These are phyloP conservation scores for Mortierella sp. DNA, from an alignment of 371 early-diverging fungal genomes.

Conservation along the genomic window DNA sequence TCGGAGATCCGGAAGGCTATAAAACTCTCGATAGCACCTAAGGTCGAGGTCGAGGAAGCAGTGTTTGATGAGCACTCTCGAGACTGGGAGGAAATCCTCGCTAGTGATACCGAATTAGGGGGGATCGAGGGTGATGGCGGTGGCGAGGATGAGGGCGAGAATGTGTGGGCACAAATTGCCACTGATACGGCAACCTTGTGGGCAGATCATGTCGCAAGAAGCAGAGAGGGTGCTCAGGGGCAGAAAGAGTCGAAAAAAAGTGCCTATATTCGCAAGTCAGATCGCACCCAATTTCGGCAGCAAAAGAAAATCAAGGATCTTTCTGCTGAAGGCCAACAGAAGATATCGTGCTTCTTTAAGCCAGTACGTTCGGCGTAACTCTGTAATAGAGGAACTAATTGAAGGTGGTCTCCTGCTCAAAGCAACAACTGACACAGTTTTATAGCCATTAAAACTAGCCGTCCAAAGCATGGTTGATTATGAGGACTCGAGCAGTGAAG, in stretches of 20 bases:
- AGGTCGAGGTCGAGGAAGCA: not conserved
- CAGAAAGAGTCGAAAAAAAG: too few species aligned
- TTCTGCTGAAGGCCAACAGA: not conserved
- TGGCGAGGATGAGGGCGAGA: not conserved
- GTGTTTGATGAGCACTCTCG: not conserved
- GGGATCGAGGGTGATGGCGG: not conserved
- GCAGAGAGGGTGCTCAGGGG: not conserved
- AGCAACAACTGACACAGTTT: too few species aligned
- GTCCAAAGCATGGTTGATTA: too few species aligned
- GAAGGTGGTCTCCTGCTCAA: too few species aligned
- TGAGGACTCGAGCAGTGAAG: too few species aligned
- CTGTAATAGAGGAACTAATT: not conserved
- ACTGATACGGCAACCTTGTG: not conserved
- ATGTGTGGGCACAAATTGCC: not conserved
- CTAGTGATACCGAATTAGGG: not conserved
- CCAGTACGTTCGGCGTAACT: conserved; percentile 1
- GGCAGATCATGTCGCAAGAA: not conserved
- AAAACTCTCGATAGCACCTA: too few species aligned
- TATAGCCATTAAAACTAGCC: too few species aligned
- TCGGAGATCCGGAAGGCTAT: not conserved
- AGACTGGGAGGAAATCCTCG: not conserved
- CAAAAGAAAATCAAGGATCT: not conserved
- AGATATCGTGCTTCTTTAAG: not conserved
- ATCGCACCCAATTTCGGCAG: too few species aligned
- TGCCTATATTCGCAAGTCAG: too few species aligned